Evolutionary conservation across 108 stramenopile species (phyloP).

Genomic region (Skeletonema costatum): DNA sequence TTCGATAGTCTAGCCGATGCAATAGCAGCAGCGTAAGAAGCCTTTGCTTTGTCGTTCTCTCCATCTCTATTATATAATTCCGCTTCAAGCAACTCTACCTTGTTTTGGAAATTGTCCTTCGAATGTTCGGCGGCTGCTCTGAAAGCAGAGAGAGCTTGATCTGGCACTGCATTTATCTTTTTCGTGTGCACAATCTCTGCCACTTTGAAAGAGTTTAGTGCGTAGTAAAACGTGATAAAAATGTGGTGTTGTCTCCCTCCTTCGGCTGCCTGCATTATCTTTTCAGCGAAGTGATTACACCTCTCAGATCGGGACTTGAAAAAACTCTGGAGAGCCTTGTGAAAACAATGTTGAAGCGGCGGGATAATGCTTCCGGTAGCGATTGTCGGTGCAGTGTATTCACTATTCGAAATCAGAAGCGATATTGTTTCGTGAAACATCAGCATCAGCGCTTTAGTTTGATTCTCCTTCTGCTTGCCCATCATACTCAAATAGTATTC

Average conservation of each 20-base stretch:
- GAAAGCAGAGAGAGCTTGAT: slow-evolving; percentile 4
- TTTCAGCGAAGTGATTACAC: slow-evolving; percentile 10
- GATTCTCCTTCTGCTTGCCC: neutral
- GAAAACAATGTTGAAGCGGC: neutral
- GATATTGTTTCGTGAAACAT: slow-evolving; percentile 28
- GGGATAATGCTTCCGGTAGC: neutral
- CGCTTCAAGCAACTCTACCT: slow-evolving; percentile 11
- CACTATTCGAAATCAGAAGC: slow-evolving; percentile 4
- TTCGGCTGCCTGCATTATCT: neutral
- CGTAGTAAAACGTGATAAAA: neutral
- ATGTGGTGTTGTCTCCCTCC: neutral
- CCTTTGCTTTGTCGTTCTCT: neutral
- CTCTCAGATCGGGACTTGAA: slow-evolving; percentile 8
- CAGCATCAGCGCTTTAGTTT: neutral
- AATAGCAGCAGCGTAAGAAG: slow-evolving; percentile 1
- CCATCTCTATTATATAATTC: neutral
- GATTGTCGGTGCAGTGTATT: neutral
- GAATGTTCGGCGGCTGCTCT: slow-evolving; percentile 1
- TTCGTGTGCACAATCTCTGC: neutral
- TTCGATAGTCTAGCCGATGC: neutral
- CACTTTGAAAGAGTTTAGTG: slow-evolving; percentile 3
- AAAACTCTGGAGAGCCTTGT: slow-evolving; percentile 9
- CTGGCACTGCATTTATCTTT: neutral
- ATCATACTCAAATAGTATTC: slow-evolving; percentile 26
- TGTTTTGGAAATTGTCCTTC: slow-evolving; percentile 22